These are phyloP conservation scores for Fusarium tricinctum DNA, from an alignment of 2,329 filamentous ascomycete species.

Conservation along the genomic window DNA sequence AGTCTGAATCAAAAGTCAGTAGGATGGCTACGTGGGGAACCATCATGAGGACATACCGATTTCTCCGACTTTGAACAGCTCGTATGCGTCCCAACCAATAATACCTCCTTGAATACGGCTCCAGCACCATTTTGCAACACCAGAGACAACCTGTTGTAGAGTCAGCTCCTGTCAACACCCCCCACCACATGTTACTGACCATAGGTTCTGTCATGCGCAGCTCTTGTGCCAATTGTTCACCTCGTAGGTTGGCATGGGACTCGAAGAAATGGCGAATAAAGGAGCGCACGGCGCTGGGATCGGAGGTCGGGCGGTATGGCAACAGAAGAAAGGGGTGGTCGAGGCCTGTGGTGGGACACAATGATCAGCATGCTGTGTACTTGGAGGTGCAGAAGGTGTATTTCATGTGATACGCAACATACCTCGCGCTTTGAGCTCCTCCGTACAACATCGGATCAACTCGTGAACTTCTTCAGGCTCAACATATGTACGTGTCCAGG, in stretches of 20 bases:
- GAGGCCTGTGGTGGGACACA: conserved; percentile 70
- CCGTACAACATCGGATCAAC: conserved; percentile 84
- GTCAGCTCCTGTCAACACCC: conserved; percentile 42
- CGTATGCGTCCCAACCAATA: conserved; percentile 97
- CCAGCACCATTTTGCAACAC: conserved; percentile 99
- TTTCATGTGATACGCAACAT: conserved; percentile 54
- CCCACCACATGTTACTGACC: conserved; percentile 67
- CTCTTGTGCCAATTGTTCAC: conserved; percentile 83
- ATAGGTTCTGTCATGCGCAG: conserved; percentile 93
- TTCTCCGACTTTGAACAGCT: conserved; percentile 95
- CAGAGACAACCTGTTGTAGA: conserved; percentile 81
- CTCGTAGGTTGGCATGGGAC: conserved; percentile 72
- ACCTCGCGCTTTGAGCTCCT: conserved; percentile 96
- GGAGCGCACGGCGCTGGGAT: conserved; percentile 90
- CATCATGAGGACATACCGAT: conserved; percentile 69
- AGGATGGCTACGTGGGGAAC: conserved; percentile 6
- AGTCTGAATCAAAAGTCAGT: conserved; percentile 71
- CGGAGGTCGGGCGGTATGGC: conserved; percentile 92
- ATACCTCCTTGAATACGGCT: conserved; percentile 90
- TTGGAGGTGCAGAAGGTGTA: conserved; percentile 2
- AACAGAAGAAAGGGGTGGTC: conserved; percentile 93
- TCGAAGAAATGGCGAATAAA: conserved; percentile 96
- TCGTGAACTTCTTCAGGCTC: conserved; percentile 93
- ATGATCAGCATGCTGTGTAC: conserved; percentile 40
- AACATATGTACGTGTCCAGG: conserved; percentile 85